Evolutionary conservation across 23 red algal species (phyloP).

Genomic region (Cyanidiococcus yangmingshanensis): DNA sequence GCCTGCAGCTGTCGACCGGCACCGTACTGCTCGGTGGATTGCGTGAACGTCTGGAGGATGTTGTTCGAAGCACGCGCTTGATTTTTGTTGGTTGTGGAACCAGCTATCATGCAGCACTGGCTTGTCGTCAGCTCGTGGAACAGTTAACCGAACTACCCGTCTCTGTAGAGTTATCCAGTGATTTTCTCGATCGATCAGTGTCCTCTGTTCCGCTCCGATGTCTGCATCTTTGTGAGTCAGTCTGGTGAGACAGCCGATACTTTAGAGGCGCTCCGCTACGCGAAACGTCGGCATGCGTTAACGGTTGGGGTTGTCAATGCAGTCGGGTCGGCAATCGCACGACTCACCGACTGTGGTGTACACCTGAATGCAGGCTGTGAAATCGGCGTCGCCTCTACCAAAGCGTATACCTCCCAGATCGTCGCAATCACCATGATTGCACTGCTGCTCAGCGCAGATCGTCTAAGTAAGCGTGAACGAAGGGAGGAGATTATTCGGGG

Average conservation of each 20-base stretch:
- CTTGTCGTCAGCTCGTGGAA: constrained; percentile 76
- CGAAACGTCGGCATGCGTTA: constrained; percentile 56
- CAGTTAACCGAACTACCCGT: constrained; percentile 92
- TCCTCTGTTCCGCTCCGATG: constrained; percentile 80
- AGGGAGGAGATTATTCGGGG: constrained; percentile 58
- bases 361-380: constrained; percentile 92
- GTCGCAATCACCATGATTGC: constrained; percentile 79
- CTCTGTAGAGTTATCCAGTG: constrained; percentile 81
- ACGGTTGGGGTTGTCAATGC: constrained; percentile 88
- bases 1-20: constrained; percentile 13
- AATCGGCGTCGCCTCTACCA: constrained; percentile 92
- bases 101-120: constrained; percentile 82
- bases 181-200: constrained; percentile 79
- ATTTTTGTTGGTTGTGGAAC: constrained; percentile 97
- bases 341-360: constrained; percentile 84
- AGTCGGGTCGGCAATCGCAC: constrained; percentile 81
- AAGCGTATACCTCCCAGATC: constrained; percentile 95
- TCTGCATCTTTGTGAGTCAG: constrained; percentile 85
- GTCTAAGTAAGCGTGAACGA: constrained; percentile 46
- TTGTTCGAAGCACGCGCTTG: constrained; percentile 61
- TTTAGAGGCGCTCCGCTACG: constrained; percentile 74
- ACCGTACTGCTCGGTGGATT: constrained; percentile 76
- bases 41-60: constrained; percentile 50
- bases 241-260: constrained; percentile 95
- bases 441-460: constrained; percentile 65